Conservation (phyloP, 495 filamentous ascomycete species). For the Xylaria venustula region DNA sequence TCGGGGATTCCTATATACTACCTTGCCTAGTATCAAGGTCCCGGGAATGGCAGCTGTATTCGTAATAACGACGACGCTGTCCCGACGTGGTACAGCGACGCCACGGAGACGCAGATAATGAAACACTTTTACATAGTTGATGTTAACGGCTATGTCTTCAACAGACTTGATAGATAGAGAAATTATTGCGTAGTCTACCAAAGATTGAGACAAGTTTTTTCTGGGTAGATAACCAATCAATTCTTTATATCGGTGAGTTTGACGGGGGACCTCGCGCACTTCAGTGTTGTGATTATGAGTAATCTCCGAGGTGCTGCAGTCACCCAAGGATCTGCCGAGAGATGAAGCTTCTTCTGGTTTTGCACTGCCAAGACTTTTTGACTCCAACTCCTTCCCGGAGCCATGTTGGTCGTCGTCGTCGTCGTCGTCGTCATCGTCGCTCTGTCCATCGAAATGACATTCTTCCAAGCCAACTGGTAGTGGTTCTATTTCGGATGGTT, state of each 20-base stretch:
- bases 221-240: not conserved
- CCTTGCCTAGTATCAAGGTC: conserved; percentile 1
- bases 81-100: not conserved
- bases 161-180: not conserved
- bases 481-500: not conserved
- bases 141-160: not conserved
- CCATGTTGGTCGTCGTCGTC: no score
- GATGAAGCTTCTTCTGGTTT: not conserved
- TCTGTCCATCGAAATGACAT: conserved; percentile 13
- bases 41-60: not conserved
- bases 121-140: not conserved
- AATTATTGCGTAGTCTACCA: conserved; percentile 9
- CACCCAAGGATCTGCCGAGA: not conserved
- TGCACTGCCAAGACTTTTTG: not conserved
- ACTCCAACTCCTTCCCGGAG: not conserved
- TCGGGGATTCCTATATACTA: not conserved
- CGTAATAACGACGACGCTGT: conserved; percentile 3
- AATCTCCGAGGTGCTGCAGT: not conserved
- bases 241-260: not conserved
- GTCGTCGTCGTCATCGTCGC: conserved; percentile 9
- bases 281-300: no score
- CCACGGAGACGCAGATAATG: not conserved
- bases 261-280: no score
- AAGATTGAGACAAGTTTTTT: not conserved
- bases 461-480: not conserved